A percentile compares a stretch with the other conserved stretches of the same genome.
Conservation (phyloP, 176 grass and related monocot genomes). For the Cenchrus fungigraminus region DNA sequence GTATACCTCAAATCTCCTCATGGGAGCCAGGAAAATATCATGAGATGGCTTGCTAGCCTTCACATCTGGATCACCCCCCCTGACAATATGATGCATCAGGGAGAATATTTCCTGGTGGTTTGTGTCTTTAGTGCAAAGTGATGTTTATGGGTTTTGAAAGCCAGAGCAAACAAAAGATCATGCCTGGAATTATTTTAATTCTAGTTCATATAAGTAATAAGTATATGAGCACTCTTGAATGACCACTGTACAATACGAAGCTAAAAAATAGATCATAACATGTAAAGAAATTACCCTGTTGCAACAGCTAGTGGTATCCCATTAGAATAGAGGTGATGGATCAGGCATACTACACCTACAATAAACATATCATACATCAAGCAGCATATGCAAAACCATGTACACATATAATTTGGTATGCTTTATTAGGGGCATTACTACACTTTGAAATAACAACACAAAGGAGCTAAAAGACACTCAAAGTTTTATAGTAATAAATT, state of each 20-base stretch:
- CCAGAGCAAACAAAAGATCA: background rate
- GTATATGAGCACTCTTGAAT: background rate
- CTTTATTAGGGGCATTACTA: background rate
- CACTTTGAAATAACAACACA: slow-evolving; percentile 1
- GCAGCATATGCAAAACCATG: background rate
- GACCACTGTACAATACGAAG: background rate
- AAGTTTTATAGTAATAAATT: too few relatives aligned
- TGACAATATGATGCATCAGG: slow-evolving; percentile 84
- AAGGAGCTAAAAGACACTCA: background rate
- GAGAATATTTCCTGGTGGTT: slow-evolving; percentile 81
- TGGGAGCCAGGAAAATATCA: slow-evolving; percentile 85
- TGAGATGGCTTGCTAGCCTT: slow-evolving; percentile 86
- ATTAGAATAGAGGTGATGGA: slow-evolving; percentile 73
- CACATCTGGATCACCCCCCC: slow-evolving; percentile 83
- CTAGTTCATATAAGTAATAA: background rate
- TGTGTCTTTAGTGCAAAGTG: slow-evolving; percentile 83
- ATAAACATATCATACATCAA: slow-evolving; percentile 1
- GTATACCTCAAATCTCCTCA: slow-evolving; percentile 72
- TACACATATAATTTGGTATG: background rate
- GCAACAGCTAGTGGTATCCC: slow-evolving; percentile 75
- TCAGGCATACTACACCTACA: slow-evolving; percentile 66
- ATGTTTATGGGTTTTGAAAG: slow-evolving; percentile 65
- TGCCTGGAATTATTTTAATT: slow-evolving; percentile 1
- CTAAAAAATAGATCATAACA: background rate
- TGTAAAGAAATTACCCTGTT: slow-evolving; percentile 59